Evolutionary conservation across 1,284 basidiomycete genomes (phyloP), one percentile per base, ranked within the genome.

Genomic region (Ganoderma meredithae): DNA sequence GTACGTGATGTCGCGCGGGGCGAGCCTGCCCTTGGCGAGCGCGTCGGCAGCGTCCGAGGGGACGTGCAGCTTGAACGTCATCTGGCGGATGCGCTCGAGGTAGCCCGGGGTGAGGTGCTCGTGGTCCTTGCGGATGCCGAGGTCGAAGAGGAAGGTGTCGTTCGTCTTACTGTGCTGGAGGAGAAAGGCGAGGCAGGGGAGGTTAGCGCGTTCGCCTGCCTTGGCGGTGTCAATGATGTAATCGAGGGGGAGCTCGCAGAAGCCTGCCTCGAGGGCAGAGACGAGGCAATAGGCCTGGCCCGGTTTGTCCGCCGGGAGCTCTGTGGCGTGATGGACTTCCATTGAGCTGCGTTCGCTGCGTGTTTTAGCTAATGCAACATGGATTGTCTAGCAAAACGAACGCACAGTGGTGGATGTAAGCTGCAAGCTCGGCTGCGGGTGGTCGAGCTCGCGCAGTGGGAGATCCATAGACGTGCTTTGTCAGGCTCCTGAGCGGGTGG

Each of bases 251-350:
- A 86, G 67, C 36, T 73, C 68, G 15, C 86, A 76, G 19, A 77
- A 72, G 15, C 87, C 85, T 0, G 82, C 83, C 67, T 87, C 83
- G 40, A 88, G 81, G 0, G 84, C 86, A 47, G 87, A 88, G 40
- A 88, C 81, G 2, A 61, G 47, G 63, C 67, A 68, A 62, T 69
- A 73, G 9, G 73, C 59, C 41, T 73, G 70, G 53, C 71, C 69
- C 5, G 65, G 40, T 40, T 39, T 36, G 25, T 39, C 60, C 12
- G 64, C 60, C 5, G 64, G 60, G 5, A 66, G 64, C 17, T 61
- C 60, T n/a, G n/a, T n/a, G 2, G 33, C 33, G 33, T 58, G 55
- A 12, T 58, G 55, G 33, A 39, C 52, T 17, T 55, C 52, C 52
- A 55, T 55, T 27, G 9, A 19, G 15, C 22, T 55, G 31, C 31